Evolutionary conservation across 805 yeast species (phyloP).

Genomic region (Teunomyces tritomae): DNA sequence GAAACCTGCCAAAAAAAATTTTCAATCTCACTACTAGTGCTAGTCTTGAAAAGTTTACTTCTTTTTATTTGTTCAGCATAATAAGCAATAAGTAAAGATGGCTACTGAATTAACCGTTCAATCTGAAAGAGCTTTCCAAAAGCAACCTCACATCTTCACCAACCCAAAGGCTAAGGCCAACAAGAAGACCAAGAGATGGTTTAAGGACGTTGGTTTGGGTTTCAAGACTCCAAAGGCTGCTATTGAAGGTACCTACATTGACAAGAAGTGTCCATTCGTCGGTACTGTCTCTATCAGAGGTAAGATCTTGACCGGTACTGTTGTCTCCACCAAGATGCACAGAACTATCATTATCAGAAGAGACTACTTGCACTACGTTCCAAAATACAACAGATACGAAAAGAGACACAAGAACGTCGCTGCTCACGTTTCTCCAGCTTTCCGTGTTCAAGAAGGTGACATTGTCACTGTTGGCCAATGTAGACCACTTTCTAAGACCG

Average conservation of each 20-base stretch:
- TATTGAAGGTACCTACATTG: slow-evolving; percentile 97
- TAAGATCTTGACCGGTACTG: slow-evolving; percentile 98
- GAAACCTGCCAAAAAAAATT: slow-evolving; percentile 8
- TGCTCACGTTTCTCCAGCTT: slow-evolving; percentile 99
- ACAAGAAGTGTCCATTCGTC: slow-evolving; percentile 99
- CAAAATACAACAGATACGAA: slow-evolving; percentile 99
- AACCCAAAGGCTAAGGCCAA: slow-evolving; percentile 99
- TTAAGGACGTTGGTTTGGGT: slow-evolving; percentile 99
- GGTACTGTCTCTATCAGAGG: slow-evolving; percentile 99
- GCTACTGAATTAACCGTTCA: slow-evolving; percentile 99
- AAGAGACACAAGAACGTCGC: slow-evolving; percentile 99
- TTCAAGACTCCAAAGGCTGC: slow-evolving; percentile 99
- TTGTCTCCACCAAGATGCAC: slow-evolving; percentile 99
- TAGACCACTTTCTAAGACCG: slow-evolving; percentile 99
- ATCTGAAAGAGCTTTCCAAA: slow-evolving; percentile 99
- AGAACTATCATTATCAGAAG: slow-evolving; percentile 99
- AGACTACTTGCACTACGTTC: slow-evolving; percentile 99
- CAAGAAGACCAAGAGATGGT: slow-evolving; percentile 99
- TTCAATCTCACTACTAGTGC: slow-evolving; percentile 6
- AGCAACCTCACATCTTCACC: slow-evolving; percentile 99
- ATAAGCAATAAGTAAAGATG: slow-evolving; percentile 53
- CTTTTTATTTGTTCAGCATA: slow-evolving; percentile 6
- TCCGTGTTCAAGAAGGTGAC: slow-evolving; percentile 99
- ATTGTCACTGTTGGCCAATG: slow-evolving; percentile 99
- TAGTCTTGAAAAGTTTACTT: slow-evolving; percentile 6